Evolutionary conservation across 129 eudicot species (phyloP).

Genomic region (Silybum marianum): DNA sequence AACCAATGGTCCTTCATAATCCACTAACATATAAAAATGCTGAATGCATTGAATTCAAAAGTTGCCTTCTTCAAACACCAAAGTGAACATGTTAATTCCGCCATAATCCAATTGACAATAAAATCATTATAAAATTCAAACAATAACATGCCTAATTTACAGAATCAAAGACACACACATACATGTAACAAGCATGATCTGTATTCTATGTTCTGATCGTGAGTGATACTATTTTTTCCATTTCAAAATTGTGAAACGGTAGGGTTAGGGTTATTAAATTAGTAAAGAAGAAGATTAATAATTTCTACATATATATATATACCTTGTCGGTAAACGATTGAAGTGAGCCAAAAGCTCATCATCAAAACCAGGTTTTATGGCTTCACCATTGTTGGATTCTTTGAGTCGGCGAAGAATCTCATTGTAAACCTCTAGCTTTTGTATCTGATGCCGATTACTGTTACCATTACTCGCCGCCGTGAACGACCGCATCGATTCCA

Average conservation of each 20-base stretch:
- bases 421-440: slow-evolving; percentile 80
- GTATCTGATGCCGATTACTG: slow-evolving; percentile 55
- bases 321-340: slow-evolving; percentile 90
- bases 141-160: slow-evolving; percentile 11
- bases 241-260: background rate
- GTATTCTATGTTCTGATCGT: background rate
- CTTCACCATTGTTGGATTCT: slow-evolving; percentile 55
- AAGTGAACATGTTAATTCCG: background rate
- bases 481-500: slow-evolving; percentile 47
- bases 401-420: slow-evolving; percentile 84
- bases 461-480: slow-evolving; percentile 16
- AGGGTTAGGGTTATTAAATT: background rate
- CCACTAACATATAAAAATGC: background rate
- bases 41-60: background rate
- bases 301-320: background rate
- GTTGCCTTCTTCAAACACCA: background rate
- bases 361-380: slow-evolving; percentile 66
- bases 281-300: background rate
- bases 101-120: slow-evolving; percentile 4
- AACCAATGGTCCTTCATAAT: background rate
- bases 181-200: background rate
- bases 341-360: slow-evolving; percentile 93
- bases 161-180: background rate
- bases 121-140: background rate
- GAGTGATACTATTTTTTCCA: background rate